A percentile compares a stretch with the other conserved stretches of the same genome.
These are phyloP conservation scores for Russula sp. DNA, from an alignment of 768 basidiomycete species.

Conservation along the genomic window DNA sequence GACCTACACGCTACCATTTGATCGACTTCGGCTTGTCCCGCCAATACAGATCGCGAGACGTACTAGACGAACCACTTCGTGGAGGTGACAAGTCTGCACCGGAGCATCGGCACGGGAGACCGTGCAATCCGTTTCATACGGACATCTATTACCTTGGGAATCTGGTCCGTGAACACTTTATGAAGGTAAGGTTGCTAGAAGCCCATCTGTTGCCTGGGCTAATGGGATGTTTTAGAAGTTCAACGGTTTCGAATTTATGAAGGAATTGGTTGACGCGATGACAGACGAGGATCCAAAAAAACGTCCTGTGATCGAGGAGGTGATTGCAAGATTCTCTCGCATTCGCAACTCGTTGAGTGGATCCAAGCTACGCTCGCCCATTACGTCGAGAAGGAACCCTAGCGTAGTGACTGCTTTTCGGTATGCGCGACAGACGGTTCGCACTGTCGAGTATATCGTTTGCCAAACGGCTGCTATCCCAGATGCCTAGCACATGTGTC, in stretches of 20 bases:
- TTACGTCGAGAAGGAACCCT: conserved; percentile 16
- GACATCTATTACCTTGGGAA: conserved; percentile 36
- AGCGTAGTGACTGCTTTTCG: conserved; percentile 1
- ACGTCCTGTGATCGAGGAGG: conserved; percentile 31
- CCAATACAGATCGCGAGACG: conserved; percentile 28
- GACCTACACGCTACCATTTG: conserved; percentile 32
- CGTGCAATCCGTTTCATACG: conserved; percentile 32
- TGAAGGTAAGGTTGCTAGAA: conserved; percentile 19
- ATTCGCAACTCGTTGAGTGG: conserved; percentile 23
- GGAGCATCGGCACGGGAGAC: conserved; percentile 26
- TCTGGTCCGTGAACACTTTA: conserved; percentile 27
- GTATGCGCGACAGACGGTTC: background rate
- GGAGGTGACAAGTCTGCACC: conserved; percentile 41
- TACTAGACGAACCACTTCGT: conserved; percentile 29
- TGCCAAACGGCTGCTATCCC: conserved; percentile 2
- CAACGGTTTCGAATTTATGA: conserved; percentile 31
- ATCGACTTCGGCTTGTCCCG: conserved; percentile 37
- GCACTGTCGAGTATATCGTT: conserved; percentile 1
- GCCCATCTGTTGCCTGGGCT: background rate
- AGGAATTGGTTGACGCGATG: conserved; percentile 31
- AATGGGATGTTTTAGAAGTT: conserved; percentile 23
- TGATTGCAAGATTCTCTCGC: conserved; percentile 29
- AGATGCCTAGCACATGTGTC: background rate
- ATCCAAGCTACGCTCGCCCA: conserved; percentile 31
- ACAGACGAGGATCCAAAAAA: conserved; percentile 30